Evolutionary conservation across 305 asterid species (phyloP), one percentile per base, ranked within the genome.

Genomic region (Fraxinus albicans): DNA sequence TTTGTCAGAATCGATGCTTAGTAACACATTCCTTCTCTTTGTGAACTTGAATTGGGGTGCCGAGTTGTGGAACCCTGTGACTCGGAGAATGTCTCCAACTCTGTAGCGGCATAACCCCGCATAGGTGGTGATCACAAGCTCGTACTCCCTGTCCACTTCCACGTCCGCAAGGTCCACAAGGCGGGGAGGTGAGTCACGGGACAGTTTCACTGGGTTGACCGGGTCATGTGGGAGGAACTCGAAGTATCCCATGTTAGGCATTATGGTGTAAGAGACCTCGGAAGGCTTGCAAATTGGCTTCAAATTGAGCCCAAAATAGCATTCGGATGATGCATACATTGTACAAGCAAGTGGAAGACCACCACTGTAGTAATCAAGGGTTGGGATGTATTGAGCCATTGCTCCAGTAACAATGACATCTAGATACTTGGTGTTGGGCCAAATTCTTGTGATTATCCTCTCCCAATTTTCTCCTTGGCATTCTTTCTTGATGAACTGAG

Each of bases 171-270:
- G 77, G 53, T 93, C 95, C 15, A 92, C 93, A 4, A 87, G 89
- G 8, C 47, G 80, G 19, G 89, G 93, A 1, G 93, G 93, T 0
- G 87, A 63, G 36, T 86, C 87, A 4, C 82, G 84, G 1, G 85
- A 81, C 13, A 79, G 23, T 13, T 27, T 25, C 0, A 67, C 85
- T 19, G 88, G 89, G 21, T 83, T 81, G 33, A 13, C 53, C 4
- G 85, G 80, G 60, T 89, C 92, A 42, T 90, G 91, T 0, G 91
- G 93, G 79, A 93, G 86, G 84, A 93, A 92, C 86, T 93, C 98
- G 80, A 93, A 93, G 80, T 92, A 93, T 3, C 94, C 97, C 98
- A 92, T 92, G 87, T 92, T 92, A 0, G 98, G 97, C 94, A 93
- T 91, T 87, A 93, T 92, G 27, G 96, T 90, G 89, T 93, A 93